Evolutionary conservation across 2,329 filamentous ascomycete species (phyloP), one percentile per base, ranked within the genome.

Genomic region (Apiospora aurea): DNA sequence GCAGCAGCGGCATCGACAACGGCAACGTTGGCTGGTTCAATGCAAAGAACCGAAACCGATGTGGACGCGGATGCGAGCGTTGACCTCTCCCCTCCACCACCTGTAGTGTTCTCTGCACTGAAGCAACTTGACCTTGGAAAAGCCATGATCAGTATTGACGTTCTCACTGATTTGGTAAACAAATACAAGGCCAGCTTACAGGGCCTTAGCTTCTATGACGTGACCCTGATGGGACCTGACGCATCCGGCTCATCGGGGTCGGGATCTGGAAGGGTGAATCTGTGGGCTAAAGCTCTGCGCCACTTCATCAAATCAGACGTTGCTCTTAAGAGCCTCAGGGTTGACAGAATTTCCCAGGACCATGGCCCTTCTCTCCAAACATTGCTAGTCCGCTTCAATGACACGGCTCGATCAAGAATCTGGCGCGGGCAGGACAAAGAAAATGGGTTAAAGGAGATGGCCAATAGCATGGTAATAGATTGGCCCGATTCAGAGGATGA

Each of bases 371-470:
- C 71, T 69, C 71, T 69, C 38, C 43, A 57, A 34, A 29, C 53
- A 14, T 24, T 70, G 6, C 24, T 43, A 34, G 61, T 67, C 24
- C 66, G 26, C n/a, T 44, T 46, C n/a, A 64, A 26, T 10, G 29
- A 44, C 29, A 46, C 11, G 13, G 13, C 34, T 11, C 24, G 46
- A 16, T 16, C 69, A 34, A 29, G 47, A 43, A 21, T 11, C 18
- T 78, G 76, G 76, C 78, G 76, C 0, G 83, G 83, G 1, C 72
- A 78, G 0, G 81, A 83, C 64, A 82, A 81, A 78, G 79, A 74
- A 69, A 77, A 80, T 38, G 83, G 81, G 71, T 74, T 83, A 1
- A 77, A 76, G 11, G 79, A 82, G 16, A 73, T 81, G 61, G 76
- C 75, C 10, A 71, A 70, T 13, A 53, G 53, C 21, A 43, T 75